A percentile compares a stretch with the other conserved stretches of the same genome.
Evolutionary conservation across 352 stramenopile species (phyloP).

Genomic region (Blastocystis sp.): DNA sequence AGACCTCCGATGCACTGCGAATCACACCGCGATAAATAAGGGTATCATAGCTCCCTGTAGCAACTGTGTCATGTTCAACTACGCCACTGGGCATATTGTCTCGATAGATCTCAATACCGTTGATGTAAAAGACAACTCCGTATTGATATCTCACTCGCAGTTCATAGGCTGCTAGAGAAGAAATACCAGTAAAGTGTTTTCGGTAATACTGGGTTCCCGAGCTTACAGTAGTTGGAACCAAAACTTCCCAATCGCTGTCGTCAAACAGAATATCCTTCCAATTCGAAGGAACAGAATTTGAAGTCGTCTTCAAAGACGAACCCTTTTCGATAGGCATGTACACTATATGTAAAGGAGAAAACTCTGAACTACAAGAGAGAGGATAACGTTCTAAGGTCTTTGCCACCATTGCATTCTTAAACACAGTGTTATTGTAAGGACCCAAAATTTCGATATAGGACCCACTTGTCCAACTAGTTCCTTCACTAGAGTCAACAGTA

Average conservation of each 20-base stretch:
- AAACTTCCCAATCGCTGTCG: neutral
- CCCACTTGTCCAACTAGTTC: neutral
- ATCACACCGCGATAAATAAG: neutral
- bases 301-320: neutral
- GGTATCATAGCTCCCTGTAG: neutral
- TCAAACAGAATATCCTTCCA: neutral
- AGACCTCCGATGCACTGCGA: neutral
- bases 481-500: neutral
- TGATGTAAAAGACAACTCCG: constrained; percentile 30
- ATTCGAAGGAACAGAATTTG: neutral
- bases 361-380: neutral
- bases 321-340: constrained; percentile 6
- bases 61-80: neutral
- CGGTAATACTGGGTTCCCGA: constrained; percentile 39
- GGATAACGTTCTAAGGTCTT: neutral
- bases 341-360: constrained; percentile 10
- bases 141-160: neutral
- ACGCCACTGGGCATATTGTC: constrained; percentile 26
- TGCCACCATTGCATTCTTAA: neutral
- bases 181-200: neutral
- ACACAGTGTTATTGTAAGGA: neutral
- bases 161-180: constrained; percentile 11
- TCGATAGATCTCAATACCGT: constrained; percentile 24
- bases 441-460: neutral
- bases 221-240: neutral